phyloP scores from a whole-genome alignment of 2,329 filamentous ascomycete genomes.

The Penicillium frequentans region DNA sequence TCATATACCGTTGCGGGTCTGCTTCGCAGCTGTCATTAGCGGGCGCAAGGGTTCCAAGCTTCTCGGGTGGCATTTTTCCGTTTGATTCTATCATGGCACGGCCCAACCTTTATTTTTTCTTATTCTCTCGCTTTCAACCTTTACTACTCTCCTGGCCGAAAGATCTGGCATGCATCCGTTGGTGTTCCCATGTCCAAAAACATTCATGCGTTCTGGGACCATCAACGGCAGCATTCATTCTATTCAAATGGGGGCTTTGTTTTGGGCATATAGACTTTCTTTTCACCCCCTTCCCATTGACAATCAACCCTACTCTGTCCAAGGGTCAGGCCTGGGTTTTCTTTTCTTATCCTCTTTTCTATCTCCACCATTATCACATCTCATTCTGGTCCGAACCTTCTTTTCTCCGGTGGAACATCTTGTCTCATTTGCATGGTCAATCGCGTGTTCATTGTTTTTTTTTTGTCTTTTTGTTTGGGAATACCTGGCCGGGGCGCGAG shows the following conservation, averaged over 20 bases:
- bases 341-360: neutral
- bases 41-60: constrained; percentile 37
- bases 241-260: constrained; percentile 1
- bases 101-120: constrained; percentile 2
- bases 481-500: neutral
- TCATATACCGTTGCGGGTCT: constrained; percentile 27
- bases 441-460: neutral
- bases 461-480: neutral
- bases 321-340: neutral
- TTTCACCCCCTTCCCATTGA: neutral
- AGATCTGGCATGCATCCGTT: neutral
- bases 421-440: neutral
- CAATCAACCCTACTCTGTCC: neutral
- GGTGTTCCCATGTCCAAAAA: too few relatives aligned
- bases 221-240: neutral
- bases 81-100: constrained; percentile 18
- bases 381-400: neutral
- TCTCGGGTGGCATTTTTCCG: constrained; percentile 33
- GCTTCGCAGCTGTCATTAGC: constrained; percentile 38
- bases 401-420: neutral
- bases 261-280: constrained; percentile 18
- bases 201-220: neutral
- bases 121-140: neutral
- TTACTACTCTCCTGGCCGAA: neutral
- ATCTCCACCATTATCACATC: neutral